Evolutionary conservation across 2,329 filamentous ascomycete species (phyloP), one percentile per base, ranked within the genome.

Genomic region (Sarocladiaceae sp.): DNA sequence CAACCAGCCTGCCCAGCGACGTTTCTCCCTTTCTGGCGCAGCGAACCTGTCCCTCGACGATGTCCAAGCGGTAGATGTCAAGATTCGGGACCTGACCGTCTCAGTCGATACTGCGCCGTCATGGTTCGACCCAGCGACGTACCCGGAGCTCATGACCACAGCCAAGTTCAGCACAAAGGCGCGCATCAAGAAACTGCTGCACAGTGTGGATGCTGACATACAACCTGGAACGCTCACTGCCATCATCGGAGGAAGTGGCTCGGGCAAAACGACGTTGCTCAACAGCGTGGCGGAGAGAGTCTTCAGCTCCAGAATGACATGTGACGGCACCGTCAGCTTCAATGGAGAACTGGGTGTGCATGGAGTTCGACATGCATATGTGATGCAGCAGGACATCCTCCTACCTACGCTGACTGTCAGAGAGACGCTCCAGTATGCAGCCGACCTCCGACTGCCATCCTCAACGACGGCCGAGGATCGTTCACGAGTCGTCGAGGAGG

Each of bases 381-480:
- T 85, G 16, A 85, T 84, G 72, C 83, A 89, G 57, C 82, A 88
- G 53, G 85, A 90, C 55, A 73, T 88, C 12, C 66, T 90, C 1
- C 68, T 88, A 1, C 82, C 85, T 0, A 83, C 82, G 0, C 64
- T 90, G 47, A 90, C 85, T 0, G 85, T 89, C 10, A 72, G 85
- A 29, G 85, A 90, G 58, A 90, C 86, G 0, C 62, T 90, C 18
- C 74, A 67, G 45, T 90, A 88, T 58, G 80, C 85, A 2, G 85
- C 85, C 2, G 78, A 87, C 54, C 63, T 90, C 45, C 75, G 85
- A 20, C 66, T 90, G 0, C 82, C 84, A 0, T 69, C 82, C 0
- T 73, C 78, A 0, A 79, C 78, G 1, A 78, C 74, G 0, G 61
- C 69, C 10, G 67, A 73, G 20, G 79, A 88, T 50, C 73, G 82